Evolutionary conservation across 192 early-diverging fungal genomes (phyloP).

Genomic region (Entrophospora sp.): DNA sequence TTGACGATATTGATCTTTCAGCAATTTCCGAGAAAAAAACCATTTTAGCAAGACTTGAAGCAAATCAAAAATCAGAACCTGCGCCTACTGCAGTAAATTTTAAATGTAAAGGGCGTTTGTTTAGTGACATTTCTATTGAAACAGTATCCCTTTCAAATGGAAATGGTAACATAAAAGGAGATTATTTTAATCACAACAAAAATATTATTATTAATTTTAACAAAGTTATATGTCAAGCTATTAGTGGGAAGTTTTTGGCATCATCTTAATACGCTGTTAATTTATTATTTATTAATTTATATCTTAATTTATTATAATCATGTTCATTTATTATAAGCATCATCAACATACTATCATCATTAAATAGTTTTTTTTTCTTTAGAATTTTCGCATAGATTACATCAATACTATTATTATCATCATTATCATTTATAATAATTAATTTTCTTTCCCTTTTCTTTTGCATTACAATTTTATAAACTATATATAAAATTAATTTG

Average conservation of each 20-base stretch:
- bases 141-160: neutral
- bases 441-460: too few species aligned
- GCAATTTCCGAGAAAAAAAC: neutral
- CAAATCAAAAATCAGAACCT: neutral
- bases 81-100: constrained; percentile 8
- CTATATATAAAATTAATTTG: too few species aligned
- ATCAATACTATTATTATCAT: too few species aligned
- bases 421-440: too few species aligned
- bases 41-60: constrained; percentile 16
- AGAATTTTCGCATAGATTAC: too few species aligned
- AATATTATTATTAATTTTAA: neutral
- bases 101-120: constrained; percentile 17
- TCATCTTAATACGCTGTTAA: too few species aligned
- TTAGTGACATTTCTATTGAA: constrained; percentile 17
- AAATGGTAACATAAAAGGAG: neutral
- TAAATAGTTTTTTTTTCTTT: too few species aligned
- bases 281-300: too few species aligned
- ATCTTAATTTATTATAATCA: too few species aligned
- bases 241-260: constrained; percentile 1
- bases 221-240: neutral
- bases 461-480: too few species aligned
- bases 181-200: neutral
- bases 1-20: constrained; percentile 24
- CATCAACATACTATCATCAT: too few species aligned
- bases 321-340: too few species aligned